Conservation (phyloP, 805 yeast genomes). For the Candida sakaeoensis region DNA sequence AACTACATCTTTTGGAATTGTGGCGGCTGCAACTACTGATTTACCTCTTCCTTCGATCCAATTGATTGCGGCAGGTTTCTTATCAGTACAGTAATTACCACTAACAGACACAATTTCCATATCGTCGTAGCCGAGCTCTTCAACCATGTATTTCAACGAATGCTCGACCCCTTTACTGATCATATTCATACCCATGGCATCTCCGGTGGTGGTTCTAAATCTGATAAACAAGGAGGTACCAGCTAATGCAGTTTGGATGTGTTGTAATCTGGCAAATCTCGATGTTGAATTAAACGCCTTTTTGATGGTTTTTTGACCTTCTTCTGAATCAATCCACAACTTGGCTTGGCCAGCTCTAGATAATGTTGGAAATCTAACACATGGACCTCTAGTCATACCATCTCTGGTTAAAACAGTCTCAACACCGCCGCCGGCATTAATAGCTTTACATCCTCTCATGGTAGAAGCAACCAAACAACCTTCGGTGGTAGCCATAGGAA, state of each 20-base stretch:
- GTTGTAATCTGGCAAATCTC: conserved; percentile 92
- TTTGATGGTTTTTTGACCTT: conserved; percentile 78
- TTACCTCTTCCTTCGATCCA: conserved; percentile 99
- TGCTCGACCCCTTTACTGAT: conserved; percentile 96
- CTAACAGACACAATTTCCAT: conserved; percentile 91
- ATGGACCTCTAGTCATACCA: conserved; percentile 99
- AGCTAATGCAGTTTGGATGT: conserved; percentile 89
- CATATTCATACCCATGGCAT: conserved; percentile 99
- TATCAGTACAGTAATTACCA: conserved; percentile 97
- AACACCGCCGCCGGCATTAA: conserved; percentile 96
- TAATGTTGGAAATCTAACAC: conserved; percentile 83
- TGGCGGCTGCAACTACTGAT: conserved; percentile 94
- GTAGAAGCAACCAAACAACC: conserved; percentile 98
- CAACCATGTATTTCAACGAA: conserved; percentile 78
- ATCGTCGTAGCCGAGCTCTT: conserved; percentile 88
- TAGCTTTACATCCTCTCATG: conserved; percentile 98
- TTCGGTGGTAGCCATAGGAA: conserved; percentile 99
- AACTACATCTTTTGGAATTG: conserved; percentile 79
- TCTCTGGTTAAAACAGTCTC: conserved; percentile 87
- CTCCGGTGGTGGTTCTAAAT: conserved; percentile 98
- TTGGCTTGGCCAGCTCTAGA: conserved; percentile 91
- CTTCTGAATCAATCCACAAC: conserved; percentile 92
- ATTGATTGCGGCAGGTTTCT: conserved; percentile 95
- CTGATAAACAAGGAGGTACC: conserved; percentile 86
- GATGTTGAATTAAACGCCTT: conserved; percentile 95